A percentile compares a stretch with the other conserved stretches of the same genome.
Conservation (phyloP, 2,329 filamentous ascomycete genomes). For the Torrubiellomyces zombiae region DNA sequence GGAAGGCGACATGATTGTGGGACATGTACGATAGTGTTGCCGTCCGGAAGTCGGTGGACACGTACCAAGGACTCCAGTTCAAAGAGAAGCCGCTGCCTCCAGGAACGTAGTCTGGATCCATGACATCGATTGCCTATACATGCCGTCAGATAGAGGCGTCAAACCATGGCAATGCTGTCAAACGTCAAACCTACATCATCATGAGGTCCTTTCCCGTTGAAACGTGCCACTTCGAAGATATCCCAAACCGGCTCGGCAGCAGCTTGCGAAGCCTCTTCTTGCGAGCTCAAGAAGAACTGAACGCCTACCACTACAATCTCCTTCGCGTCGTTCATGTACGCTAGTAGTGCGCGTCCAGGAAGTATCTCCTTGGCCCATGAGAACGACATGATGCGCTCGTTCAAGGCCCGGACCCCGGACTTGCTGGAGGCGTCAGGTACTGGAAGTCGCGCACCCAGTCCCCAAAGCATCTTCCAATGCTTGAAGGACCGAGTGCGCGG, state of each 20-base stretch:
- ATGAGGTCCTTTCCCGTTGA: conserved; percentile 30
- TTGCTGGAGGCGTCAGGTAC: conserved; percentile 24
- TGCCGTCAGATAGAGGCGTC: neutral
- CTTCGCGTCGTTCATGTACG: conserved; percentile 32
- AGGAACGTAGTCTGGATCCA: conserved; percentile 32
- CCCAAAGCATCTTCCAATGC: conserved; percentile 39
- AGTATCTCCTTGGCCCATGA: conserved; percentile 32
- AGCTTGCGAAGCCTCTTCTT: conserved; percentile 7
- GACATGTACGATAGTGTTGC: conserved; percentile 33
- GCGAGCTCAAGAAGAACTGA: conserved; percentile 16
- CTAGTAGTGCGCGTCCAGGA: conserved; percentile 26
- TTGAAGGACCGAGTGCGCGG: conserved; percentile 23
- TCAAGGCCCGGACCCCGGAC: conserved; percentile 16
- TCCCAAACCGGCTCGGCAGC: conserved; percentile 25
- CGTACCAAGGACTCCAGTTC: conserved; percentile 37
- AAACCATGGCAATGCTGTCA: no score
- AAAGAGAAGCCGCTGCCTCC: conserved; percentile 32
- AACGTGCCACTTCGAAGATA: conserved; percentile 32
- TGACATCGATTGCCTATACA: conserved; percentile 11
- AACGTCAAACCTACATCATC: conserved; percentile 6
- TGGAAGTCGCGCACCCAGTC: conserved; percentile 32
- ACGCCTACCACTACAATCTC: conserved; percentile 35
- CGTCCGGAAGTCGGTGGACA: conserved; percentile 15
- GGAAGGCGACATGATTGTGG: conserved; percentile 37
- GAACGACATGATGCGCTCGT: conserved; percentile 32